Conservation (phyloP, 306 rosid species). For the Vigna nakashimae region DNA sequence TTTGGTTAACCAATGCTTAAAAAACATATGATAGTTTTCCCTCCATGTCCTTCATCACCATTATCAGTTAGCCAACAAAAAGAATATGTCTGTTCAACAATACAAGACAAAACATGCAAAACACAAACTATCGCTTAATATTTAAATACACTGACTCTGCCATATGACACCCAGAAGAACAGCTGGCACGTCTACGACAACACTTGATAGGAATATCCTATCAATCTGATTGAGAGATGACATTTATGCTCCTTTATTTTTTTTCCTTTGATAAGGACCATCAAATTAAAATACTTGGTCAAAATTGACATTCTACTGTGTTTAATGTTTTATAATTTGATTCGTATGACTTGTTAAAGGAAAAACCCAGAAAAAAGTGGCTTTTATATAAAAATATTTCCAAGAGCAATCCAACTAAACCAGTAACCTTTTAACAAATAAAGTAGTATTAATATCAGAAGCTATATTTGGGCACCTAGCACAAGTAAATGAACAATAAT, state of each 20-base stretch:
- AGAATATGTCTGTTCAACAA: slow-evolving; percentile 24
- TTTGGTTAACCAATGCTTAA: slow-evolving; percentile 14
- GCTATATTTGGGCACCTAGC: slow-evolving; percentile 14
- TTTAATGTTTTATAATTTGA: slow-evolving; percentile 30
- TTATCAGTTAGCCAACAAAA: slow-evolving; percentile 41
- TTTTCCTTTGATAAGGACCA: background rate
- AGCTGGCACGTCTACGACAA: slow-evolving; percentile 42
- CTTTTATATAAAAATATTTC: background rate
- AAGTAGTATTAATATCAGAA: slow-evolving; percentile 9
- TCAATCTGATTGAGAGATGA: slow-evolving; percentile 29
- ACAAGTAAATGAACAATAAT: slow-evolving; percentile 8
- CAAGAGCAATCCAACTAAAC: background rate
- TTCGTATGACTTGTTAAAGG: slow-evolving; percentile 39
- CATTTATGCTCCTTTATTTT: slow-evolving; percentile 8
- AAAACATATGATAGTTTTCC: slow-evolving; percentile 32
- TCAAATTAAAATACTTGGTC: slow-evolving; percentile 36
- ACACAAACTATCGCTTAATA: slow-evolving; percentile 27
- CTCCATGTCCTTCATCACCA: slow-evolving; percentile 37
- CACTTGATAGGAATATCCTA: slow-evolving; percentile 41
- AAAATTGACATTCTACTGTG: slow-evolving; percentile 38
- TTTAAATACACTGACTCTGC: slow-evolving; percentile 39
- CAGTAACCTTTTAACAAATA: background rate
- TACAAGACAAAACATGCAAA: slow-evolving; percentile 39
- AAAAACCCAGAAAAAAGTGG: background rate
- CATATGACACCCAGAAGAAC: slow-evolving; percentile 49